Percentiles rank a stretch among this genome's conserved stretches.
phyloP scores from a whole-genome alignment of 768 basidiomycete genomes.

The Lentinula detonsa region DNA sequence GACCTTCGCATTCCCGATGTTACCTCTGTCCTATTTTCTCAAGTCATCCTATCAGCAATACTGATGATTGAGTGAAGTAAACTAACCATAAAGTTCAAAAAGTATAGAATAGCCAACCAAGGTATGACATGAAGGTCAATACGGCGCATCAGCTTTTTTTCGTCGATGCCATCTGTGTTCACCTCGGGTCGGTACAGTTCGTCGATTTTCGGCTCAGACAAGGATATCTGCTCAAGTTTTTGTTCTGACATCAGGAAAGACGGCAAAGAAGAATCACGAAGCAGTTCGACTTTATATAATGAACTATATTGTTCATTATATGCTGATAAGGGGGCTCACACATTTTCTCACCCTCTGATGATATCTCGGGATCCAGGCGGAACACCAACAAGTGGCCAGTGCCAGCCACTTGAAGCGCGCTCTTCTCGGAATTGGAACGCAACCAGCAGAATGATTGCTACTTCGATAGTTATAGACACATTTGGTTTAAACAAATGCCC shows the following conservation, averaged over 20 bases:
- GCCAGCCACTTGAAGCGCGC: not conserved
- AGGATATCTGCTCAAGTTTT: not conserved
- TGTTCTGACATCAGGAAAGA: not conserved
- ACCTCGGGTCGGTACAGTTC: constrained; percentile 42
- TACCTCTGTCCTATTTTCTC: constrained; percentile 34
- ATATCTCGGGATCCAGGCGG: not conserved
- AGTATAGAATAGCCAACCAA: constrained; percentile 68
- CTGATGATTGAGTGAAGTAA: not conserved
- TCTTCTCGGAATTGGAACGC: not conserved
- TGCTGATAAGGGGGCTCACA: not conserved
- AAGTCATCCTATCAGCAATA: not conserved
- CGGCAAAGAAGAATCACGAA: not conserved
- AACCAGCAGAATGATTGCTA: not conserved
- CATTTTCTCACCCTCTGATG: not conserved
- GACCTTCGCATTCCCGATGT: constrained; percentile 73
- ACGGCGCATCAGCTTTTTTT: constrained; percentile 48
- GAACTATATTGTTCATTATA: not conserved
- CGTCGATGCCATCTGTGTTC: constrained; percentile 49
- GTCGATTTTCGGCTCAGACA: constrained; percentile 7
- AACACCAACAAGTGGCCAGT: not conserved
- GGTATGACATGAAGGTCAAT: constrained; percentile 68
- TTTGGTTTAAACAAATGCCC: constrained; percentile 43
- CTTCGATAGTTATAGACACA: not conserved
- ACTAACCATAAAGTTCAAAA: constrained; percentile 56
- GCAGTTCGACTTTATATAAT: not conserved